Conservation (phyloP, 257 asterid species). For the Dorcoceras hygrometricum region DNA sequence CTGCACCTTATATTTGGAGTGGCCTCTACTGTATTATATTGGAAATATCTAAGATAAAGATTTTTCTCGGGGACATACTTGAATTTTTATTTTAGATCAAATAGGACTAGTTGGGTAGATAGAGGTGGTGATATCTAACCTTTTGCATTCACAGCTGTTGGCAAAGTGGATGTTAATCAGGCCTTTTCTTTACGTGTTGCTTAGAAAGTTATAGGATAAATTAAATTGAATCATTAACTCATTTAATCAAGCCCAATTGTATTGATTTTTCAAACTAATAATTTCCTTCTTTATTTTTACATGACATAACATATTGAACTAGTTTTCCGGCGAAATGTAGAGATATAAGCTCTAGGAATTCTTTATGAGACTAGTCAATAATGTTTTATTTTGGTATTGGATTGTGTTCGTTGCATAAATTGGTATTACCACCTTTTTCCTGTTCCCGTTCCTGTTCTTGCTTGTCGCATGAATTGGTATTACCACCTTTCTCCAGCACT, state of each 20-base stretch:
- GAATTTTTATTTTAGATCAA: too few relatives aligned
- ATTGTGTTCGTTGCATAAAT: neutral
- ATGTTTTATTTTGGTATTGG: neutral
- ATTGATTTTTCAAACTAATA: neutral
- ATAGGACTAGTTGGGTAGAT: too few relatives aligned
- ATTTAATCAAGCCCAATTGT: neutral
- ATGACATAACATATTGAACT: neutral
- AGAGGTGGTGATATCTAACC: too few relatives aligned
- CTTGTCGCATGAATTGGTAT: neutral
- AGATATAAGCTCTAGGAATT: neutral
- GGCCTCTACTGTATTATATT: neutral
- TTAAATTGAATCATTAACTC: neutral
- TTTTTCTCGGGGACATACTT: too few relatives aligned
- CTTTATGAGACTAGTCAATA: neutral
- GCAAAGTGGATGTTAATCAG: neutral
- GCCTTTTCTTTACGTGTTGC: neutral
- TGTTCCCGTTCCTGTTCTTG: too few relatives aligned
- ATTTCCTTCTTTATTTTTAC: neutral
- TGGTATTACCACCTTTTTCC: neutral
- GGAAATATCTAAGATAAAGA: too few relatives aligned
- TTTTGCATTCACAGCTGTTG: too few relatives aligned
- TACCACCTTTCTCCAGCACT: neutral
- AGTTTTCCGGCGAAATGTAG: conserved; percentile 1
- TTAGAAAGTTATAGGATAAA: neutral
- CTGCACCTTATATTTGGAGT: neutral